A percentile compares a stretch with the other conserved stretches of the same genome.
These are phyloP conservation scores for Aspergillus sergii DNA, from an alignment of 2,329 filamentous ascomycete genomes.

Conservation along the genomic window DNA sequence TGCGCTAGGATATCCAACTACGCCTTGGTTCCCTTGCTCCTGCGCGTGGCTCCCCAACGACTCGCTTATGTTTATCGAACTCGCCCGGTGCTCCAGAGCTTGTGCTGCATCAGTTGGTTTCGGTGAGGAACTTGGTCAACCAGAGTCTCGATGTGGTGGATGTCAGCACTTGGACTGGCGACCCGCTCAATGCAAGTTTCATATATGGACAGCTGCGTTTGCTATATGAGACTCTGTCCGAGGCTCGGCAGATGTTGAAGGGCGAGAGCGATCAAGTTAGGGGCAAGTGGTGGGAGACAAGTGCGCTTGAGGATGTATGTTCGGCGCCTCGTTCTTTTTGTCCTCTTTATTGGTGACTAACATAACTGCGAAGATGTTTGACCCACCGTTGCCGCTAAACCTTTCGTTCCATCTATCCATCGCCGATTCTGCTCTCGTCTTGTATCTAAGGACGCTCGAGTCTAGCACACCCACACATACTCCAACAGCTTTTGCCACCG, in stretches of 20 bases:
- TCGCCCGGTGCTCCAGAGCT: conserved; percentile 59
- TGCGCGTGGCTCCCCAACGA: conserved; percentile 54
- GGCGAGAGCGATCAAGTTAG: conserved; percentile 54
- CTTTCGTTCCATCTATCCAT: conserved; percentile 74
- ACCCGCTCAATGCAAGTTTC: conserved; percentile 61
- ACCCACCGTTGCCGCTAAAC: conserved; percentile 63
- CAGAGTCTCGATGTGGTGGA: conserved; percentile 81
- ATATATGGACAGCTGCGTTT: conserved; percentile 61
- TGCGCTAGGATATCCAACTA: conserved; percentile 69
- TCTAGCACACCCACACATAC: conserved; percentile 60
- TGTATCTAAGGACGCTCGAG: conserved; percentile 71
- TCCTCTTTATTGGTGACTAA: neutral
- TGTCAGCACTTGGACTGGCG: conserved; percentile 72
- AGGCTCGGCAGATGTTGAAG: conserved; percentile 62
- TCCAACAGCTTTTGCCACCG: conserved; percentile 69
- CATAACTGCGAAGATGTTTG: conserved; percentile 51
- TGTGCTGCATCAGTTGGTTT: conserved; percentile 69
- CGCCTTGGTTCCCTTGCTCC: conserved; percentile 61
- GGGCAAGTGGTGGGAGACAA: conserved; percentile 58
- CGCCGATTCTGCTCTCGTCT: conserved; percentile 69
- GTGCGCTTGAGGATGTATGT: conserved; percentile 60
- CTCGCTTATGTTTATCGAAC: conserved; percentile 55
- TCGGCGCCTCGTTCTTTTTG: conserved; percentile 12
- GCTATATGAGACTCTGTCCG: conserved; percentile 62
- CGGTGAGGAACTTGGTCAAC: conserved; percentile 76